These are phyloP conservation scores for Aspergillus asperescens DNA, from an alignment of 495 filamentous ascomycete genomes.

Conservation along the genomic window DNA sequence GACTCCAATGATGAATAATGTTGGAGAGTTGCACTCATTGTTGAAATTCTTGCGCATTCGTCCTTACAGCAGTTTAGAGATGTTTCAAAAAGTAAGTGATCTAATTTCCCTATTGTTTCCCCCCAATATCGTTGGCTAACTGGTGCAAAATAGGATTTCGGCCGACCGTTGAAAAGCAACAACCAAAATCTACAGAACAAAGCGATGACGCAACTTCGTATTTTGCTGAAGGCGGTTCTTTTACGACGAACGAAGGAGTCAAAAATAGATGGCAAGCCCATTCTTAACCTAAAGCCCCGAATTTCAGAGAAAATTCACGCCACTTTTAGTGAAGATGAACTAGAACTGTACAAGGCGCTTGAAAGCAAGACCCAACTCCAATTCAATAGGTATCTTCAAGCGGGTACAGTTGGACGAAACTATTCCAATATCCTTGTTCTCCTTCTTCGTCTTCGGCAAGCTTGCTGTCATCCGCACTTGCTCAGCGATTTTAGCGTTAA, in stretches of 20 bases:
- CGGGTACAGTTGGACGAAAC: conserved; percentile 66
- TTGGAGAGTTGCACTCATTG: conserved; percentile 76
- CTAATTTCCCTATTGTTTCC: neutral
- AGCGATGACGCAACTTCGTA: conserved; percentile 69
- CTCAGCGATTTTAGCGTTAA: conserved; percentile 65
- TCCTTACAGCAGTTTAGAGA: conserved; percentile 65
- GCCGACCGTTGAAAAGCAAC: conserved; percentile 45
- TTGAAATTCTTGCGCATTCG: conserved; percentile 75
- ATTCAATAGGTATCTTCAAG: conserved; percentile 74
- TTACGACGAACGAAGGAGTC: conserved; percentile 82
- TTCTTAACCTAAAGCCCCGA: conserved; percentile 68
- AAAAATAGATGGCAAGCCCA: conserved; percentile 78
- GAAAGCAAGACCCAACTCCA: conserved; percentile 60
- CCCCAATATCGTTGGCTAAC: neutral
- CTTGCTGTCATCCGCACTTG: conserved; percentile 89
- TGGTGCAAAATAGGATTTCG: conserved; percentile 38
- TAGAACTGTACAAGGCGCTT: conserved; percentile 64
- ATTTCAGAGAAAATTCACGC: conserved; percentile 60
- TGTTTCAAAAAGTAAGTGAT: conserved; percentile 53
- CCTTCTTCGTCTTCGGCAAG: conserved; percentile 77
- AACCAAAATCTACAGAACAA: conserved; percentile 29
- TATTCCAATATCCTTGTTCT: conserved; percentile 83
- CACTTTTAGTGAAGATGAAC: conserved; percentile 70
- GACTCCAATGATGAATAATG: conserved; percentile 90
- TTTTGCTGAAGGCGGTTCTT: conserved; percentile 77